Evolutionary conservation across 108 stramenopile species (phyloP), one percentile per base, ranked within the genome.

Genomic region (Ochromonas danica): DNA sequence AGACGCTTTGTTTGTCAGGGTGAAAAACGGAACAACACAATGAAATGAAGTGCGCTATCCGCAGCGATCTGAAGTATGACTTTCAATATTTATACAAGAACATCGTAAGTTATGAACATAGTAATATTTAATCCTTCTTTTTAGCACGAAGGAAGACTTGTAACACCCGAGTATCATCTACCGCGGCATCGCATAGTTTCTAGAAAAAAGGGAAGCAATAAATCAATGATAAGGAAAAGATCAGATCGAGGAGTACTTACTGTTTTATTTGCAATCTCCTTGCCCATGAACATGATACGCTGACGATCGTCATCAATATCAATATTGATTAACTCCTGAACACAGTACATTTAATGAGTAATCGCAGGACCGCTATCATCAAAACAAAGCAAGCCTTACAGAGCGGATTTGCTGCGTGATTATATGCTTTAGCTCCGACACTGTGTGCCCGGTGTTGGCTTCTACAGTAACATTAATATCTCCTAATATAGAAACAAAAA

Each of bases 201-300:
- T 67, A 36, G 6, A 33, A 28, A 31, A 3, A 67, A 67, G 31
- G 25, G 35, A 67, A 28, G 17, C 3, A 67, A 33, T 10, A 31
- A 31, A 31, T 25, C 10, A 28, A 25, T 25, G 63, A 33, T 36
- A 31, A 31, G 17, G 25, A 31, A 28, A 36, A 36, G 35, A 35
- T 14, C 30, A 67, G 17, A 31, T 36, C 3, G 10, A 22, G 31
- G 6, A 28, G 25, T 10, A 67, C 31, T 28, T 33, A 67, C 63
- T 25, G 6, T 3, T 6, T 22, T 33, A 36, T 67, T 36, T 25
- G 17, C 14, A 3, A 67, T 6, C 31, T 67, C 33, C 25, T 33
- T 67, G 17, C 63, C 63, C 63, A 67, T 67, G 31, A 35, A 67
- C 3, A 67, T 67, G 17, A 67, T 67, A 14, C 63, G 63, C 25